Conservation (phyloP, 331 rosid species). For the Quercus phellos region DNA sequence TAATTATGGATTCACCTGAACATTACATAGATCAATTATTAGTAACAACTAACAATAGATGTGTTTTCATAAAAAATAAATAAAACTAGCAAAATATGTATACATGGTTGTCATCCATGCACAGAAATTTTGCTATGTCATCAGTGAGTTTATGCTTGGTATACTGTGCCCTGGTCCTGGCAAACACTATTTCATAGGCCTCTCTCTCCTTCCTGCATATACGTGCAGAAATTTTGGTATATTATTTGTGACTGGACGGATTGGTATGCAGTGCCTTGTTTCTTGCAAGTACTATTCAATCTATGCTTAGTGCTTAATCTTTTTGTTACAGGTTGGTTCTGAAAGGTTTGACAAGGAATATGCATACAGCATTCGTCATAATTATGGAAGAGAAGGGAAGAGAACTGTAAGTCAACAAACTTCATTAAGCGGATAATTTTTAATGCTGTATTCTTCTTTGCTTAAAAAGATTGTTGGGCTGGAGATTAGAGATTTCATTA, state of each 20-base stretch:
- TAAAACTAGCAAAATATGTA: neutral
- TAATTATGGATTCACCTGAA: neutral
- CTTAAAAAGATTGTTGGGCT: neutral
- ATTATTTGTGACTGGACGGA: slow-evolving; percentile 8
- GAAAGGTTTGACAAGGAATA: slow-evolving; percentile 96
- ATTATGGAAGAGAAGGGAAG: slow-evolving; percentile 90
- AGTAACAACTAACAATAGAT: neutral
- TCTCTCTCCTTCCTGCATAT: neutral
- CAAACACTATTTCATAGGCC: slow-evolving; percentile 2
- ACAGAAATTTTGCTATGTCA: neutral
- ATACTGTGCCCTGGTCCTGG: slow-evolving; percentile 13
- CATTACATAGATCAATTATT: neutral
- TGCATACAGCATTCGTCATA: slow-evolving; percentile 80
- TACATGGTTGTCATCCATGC: neutral
- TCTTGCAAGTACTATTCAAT: slow-evolving; percentile 13
- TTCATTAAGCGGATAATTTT: neutral
- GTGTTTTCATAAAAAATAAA: no score
- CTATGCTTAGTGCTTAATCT: slow-evolving; percentile 17
- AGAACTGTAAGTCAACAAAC: slow-evolving; percentile 65
- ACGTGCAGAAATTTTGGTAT: slow-evolving; percentile 5
- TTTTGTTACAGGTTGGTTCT: slow-evolving; percentile 64
- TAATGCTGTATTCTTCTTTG: neutral
- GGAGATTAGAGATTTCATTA: neutral
- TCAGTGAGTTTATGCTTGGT: slow-evolving; percentile 11
- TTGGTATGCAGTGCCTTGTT: slow-evolving; percentile 14